Conservation (phyloP, 2,329 filamentous ascomycete genomes). For the Zelopaecilomyces penicillatus region DNA sequence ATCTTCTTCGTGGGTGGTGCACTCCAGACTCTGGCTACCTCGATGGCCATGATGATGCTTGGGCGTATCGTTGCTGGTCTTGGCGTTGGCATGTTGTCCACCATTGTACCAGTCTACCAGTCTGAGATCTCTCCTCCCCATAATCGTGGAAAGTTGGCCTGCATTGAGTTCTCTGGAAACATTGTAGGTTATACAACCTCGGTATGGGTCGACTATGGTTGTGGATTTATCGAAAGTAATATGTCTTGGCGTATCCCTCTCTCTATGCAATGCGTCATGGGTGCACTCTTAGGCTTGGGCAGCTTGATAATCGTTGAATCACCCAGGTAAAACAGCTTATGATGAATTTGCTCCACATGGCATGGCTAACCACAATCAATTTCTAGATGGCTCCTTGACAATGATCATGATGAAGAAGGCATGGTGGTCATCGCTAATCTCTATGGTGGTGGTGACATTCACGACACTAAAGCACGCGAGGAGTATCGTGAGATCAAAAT, state of each 20-base stretch:
- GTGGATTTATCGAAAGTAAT: conserved; percentile 77
- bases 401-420: conserved; percentile 95
- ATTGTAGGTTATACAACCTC: conserved; percentile 93
- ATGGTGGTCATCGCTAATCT: conserved; percentile 97
- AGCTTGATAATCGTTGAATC: conserved; percentile 95
- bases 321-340: conserved; percentile 56
- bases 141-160: conserved; percentile 89
- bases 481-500: conserved; percentile 99
- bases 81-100: conserved; percentile 80
- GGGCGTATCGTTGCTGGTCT: conserved; percentile 79
- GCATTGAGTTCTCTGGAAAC: conserved; percentile 97
- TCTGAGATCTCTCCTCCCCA: conserved; percentile 94
- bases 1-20: conserved; percentile 81
- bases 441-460: conserved; percentile 91
- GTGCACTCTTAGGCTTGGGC: conserved; percentile 71
- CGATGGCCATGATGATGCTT: conserved; percentile 83
- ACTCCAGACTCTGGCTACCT: conserved; percentile 70
- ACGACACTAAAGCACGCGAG: conserved; percentile 83
- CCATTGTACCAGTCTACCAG: conserved; percentile 89
- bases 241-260: conserved; percentile 87
- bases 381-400: conserved; percentile 85
- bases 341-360: not conserved
- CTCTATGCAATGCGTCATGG: conserved; percentile 92
- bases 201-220: conserved; percentile 98
- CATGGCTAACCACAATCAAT: conserved; percentile 8